Conservation (phyloP, 1,284 basidiomycete genomes). For the Waitea zeae region DNA sequence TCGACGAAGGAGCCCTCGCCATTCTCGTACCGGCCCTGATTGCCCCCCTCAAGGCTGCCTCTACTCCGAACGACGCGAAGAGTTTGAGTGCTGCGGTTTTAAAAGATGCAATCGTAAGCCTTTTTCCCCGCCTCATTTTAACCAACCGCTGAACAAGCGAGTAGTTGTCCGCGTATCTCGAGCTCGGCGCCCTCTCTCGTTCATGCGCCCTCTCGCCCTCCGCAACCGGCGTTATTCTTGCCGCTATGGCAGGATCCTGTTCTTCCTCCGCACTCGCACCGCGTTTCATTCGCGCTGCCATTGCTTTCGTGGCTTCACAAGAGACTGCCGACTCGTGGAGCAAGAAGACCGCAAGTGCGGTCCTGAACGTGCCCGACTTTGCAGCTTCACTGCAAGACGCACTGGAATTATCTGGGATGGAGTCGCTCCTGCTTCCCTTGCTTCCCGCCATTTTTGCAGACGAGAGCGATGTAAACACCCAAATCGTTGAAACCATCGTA, state of each 20-base stretch:
- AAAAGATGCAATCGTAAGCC: constrained; percentile 38
- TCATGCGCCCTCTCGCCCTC: constrained; percentile 36
- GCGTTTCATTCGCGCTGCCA: constrained; percentile 34
- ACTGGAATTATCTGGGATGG: constrained; percentile 25
- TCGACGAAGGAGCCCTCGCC: constrained; percentile 49
- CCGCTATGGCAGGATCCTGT: too few species aligned
- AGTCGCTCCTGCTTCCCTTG: too few species aligned
- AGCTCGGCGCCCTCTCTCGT: constrained; percentile 49
- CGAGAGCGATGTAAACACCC: too few species aligned
- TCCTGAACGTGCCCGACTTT: constrained; percentile 38
- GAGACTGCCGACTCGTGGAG: constrained; percentile 22
- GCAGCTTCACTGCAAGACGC: constrained; percentile 40
- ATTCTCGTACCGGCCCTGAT: constrained; percentile 44
- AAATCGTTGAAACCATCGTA: too few species aligned
- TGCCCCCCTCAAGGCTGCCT: constrained; percentile 28
- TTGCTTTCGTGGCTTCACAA: constrained; percentile 45
- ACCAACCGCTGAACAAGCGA: not conserved
- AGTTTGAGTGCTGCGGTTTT: constrained; percentile 8
- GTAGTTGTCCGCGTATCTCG: constrained; percentile 64
- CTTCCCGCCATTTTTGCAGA: too few species aligned
- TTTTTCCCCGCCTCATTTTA: not conserved
- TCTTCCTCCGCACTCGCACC: too few species aligned
- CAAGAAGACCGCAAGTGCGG: constrained; percentile 32
- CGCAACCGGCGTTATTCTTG: too few species aligned
- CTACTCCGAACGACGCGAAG: constrained; percentile 2